Evolutionary conservation across 768 basidiomycete species (phyloP), one percentile per base, ranked within the genome.

Genomic region (Chiua virens): DNA sequence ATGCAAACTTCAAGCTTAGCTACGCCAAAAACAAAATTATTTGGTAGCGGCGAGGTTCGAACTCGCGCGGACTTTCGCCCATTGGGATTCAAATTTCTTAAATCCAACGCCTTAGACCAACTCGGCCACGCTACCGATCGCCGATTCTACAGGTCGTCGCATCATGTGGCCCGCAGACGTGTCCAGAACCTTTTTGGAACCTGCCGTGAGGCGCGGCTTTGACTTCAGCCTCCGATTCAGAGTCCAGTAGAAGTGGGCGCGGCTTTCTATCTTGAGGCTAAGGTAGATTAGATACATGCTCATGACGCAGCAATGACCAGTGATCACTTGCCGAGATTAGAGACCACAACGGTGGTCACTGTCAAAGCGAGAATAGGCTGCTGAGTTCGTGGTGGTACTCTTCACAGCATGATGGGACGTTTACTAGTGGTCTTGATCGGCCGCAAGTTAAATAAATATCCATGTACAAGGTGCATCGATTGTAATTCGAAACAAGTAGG

Each of bases 31-130:
- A 59, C 47, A 63, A 51, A 47, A 45, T 22, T 9, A 6, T 0
- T 42, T 87, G 85, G 84, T 83, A 83, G 82, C 83, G 81, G 87
- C 85, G 86, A 87, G 87, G 83, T 86, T 88, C 86, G 86, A 88
- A 89, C 87, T 87, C 87, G 84, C 86, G 87, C 85, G 86, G 85
- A 76, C 78, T 81, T 77, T 35, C 83, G 78, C 82, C 84, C 85
- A 87, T 87, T 86, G 84, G 86, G 85, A 87, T 79, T 81, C 85
- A 85, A 63, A 69, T 48, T 21, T 57, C 86, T 87, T 89, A 88
- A 88, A 86, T 86, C 86, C 85, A 86, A 87, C 86, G 83, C 86
- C 86, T 87, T 88, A 87, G 85, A 87, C 85, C 86, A 74, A 86
- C 86, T 88, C 86, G 86, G 86, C 83, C 86, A 88, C 82, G 79